phyloP scores from a whole-genome alignment of 2,329 filamentous ascomycete species.

The Beauveria sp. region DNA sequence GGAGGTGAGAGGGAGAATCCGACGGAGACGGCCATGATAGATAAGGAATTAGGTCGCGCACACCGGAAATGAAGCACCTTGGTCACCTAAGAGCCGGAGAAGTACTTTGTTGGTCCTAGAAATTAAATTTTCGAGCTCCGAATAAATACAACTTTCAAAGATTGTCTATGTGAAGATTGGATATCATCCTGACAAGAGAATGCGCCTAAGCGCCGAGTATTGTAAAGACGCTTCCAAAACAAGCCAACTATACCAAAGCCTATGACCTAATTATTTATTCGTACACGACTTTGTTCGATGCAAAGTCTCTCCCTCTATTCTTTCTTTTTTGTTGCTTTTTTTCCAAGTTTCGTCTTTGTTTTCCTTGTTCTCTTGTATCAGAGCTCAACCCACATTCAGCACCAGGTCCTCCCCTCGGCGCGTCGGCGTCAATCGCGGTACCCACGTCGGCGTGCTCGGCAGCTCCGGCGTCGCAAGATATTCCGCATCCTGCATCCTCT shows the following conservation, averaged over 20 bases:
- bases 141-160: neutral
- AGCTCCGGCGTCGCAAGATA: constrained; percentile 18
- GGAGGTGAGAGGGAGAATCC: constrained; percentile 4
- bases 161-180: neutral
- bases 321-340: neutral
- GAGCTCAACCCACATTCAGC: constrained; percentile 41
- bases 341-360: too few species aligned
- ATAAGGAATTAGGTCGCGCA: neutral
- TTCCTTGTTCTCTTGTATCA: neutral
- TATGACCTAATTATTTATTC: constrained; percentile 6
- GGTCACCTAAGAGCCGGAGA: neutral
- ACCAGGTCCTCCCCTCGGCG: constrained; percentile 59
- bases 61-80: neutral
- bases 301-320: neutral
- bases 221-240: neutral
- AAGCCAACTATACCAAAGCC: neutral
- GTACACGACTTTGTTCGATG: neutral
- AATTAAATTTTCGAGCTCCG: neutral
- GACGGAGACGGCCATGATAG: constrained; percentile 7
- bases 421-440: constrained; percentile 59
- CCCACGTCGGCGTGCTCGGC: constrained; percentile 49
- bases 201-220: neutral
- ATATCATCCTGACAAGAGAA: neutral
- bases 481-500: neutral
- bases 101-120: neutral